Evolutionary conservation across 345 rosid genomes (phyloP), one percentile per base, ranked within the genome.

Genomic region (Firmiana major): DNA sequence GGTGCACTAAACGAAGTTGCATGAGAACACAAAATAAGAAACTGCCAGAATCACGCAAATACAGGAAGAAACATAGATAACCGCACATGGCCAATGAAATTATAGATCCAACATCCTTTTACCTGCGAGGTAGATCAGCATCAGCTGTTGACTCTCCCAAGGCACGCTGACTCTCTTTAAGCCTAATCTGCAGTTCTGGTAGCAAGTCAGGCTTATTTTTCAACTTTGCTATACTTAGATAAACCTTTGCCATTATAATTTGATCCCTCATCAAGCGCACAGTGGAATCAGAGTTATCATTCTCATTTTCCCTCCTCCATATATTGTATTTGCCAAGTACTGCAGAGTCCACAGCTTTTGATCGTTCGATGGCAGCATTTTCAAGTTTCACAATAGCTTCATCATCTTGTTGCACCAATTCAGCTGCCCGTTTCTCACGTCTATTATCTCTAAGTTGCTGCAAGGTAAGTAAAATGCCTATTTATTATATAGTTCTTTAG

Each of bases 241-340:
- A 97, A 78, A 92, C 98, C 85, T 88, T 92, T 75, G 97, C 96
- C 99, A 97, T 92, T 83, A 97, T 94, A 79, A 91, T 88, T 84
- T 97, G 99, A 83, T 97, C 99, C 62, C 97, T 81, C 85, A 97
- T 91, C 86, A 97, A 84, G 81, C 97, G 93, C 17, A 94, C 88
- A 10, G 97, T 91, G 73, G 92, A 88, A 88, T 97, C 99, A 40
- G 93, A 62, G 68, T 94, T 94, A 77, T 92, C 98, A 43, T 88
- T 97, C 83, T 94, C 99, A 60, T 84, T 89, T 77, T 97, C 99
- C 81, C 80, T 91, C 82, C 98, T 90, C 99, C 99, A 97, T 79
- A 94, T 86, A 84, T 86, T 97, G 84, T 94, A 97, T 83, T 94
- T 97, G 22, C 99, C 99, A 74, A 97, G 86, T 79, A 94, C 92